phyloP scores from a whole-genome alignment of 805 yeast genomes.

The Barnettozyma wickerhamii region DNA sequence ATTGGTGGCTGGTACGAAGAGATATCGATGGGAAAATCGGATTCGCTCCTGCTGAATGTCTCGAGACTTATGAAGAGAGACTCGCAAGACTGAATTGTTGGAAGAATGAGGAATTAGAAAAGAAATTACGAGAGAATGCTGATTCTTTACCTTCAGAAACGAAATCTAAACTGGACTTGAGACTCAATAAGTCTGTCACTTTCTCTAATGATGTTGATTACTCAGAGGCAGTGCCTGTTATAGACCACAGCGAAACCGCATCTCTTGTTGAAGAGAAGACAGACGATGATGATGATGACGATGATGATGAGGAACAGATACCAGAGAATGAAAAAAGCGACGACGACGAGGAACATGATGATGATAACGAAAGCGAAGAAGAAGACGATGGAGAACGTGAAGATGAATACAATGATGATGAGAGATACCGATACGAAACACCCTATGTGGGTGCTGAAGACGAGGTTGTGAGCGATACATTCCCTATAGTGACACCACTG shows the following conservation, averaged over 20 bases:
- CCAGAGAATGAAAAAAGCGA: no score
- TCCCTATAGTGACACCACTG: constrained; percentile 22
- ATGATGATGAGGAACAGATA: no score
- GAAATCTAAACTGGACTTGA: constrained; percentile 3
- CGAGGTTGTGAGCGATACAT: constrained; percentile 18
- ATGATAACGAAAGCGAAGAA: neutral
- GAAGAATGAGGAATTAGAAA: constrained; percentile 66
- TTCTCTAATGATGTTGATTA: constrained; percentile 21
- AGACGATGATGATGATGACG: constrained; percentile 12
- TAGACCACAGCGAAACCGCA: no score
- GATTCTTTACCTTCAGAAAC: constrained; percentile 5
- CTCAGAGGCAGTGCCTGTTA: no score
- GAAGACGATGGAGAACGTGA: neutral
- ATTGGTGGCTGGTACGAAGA: constrained; percentile 90
- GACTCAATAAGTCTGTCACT: constrained; percentile 19
- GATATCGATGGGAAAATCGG: constrained; percentile 69
- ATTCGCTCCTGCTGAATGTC: constrained; percentile 93
- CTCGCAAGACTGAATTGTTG: constrained; percentile 89
- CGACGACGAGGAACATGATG: neutral
- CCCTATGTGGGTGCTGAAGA: constrained; percentile 16
- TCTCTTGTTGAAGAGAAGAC: constrained; percentile 7
- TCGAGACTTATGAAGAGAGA: constrained; percentile 89
- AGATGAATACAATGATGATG: neutral
- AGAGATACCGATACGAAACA: constrained; percentile 8
- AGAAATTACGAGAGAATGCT: constrained; percentile 12